Conservation (phyloP, 805 yeast species). For the Ogataea minuta region DNA sequence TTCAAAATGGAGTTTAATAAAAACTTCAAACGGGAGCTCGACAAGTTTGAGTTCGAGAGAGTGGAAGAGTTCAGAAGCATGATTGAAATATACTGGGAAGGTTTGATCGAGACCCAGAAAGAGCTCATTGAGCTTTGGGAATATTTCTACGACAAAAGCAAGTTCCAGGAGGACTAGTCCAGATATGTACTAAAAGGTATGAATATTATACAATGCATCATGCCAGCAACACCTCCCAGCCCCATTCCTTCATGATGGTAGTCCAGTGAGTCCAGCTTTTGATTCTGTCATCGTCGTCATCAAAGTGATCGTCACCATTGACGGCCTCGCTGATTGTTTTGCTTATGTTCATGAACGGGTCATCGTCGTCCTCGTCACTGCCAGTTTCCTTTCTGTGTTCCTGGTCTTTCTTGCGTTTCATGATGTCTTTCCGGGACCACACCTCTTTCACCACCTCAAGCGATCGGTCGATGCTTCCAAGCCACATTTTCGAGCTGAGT, state of each 20-base stretch:
- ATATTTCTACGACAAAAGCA: conserved; percentile 66
- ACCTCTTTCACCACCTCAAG: conserved; percentile 69
- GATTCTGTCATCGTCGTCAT: conserved; percentile 38
- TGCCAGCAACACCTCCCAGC: conserved; percentile 68
- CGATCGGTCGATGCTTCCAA: conserved; percentile 65
- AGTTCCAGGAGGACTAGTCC: conserved; percentile 23
- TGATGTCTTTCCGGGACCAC: conserved; percentile 61
- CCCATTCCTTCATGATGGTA: conserved; percentile 71
- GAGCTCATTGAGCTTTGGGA: conserved; percentile 89
- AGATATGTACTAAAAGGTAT: not conserved
- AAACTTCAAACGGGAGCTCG: conserved; percentile 66
- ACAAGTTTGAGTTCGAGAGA: conserved; percentile 68
- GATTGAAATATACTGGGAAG: conserved; percentile 86
- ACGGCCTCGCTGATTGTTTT: conserved; percentile 33
- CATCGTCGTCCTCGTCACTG: conserved; percentile 15
- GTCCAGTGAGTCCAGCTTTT: conserved; percentile 63
- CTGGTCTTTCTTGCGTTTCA: conserved; percentile 29
- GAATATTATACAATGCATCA: conserved; percentile 20
- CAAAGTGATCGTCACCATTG: conserved; percentile 41
- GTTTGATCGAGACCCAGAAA: conserved; percentile 89
- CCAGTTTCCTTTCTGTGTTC: conserved; percentile 13
- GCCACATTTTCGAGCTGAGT: conserved; percentile 53
- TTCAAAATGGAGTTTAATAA: conserved; percentile 64
- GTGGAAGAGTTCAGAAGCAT: conserved; percentile 82
- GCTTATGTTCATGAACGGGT: conserved; percentile 26